A percentile compares a stretch with the other conserved stretches of the same genome.
phyloP scores from a whole-genome alignment of 768 basidiomycete species.

The Boletus sensibilis region DNA sequence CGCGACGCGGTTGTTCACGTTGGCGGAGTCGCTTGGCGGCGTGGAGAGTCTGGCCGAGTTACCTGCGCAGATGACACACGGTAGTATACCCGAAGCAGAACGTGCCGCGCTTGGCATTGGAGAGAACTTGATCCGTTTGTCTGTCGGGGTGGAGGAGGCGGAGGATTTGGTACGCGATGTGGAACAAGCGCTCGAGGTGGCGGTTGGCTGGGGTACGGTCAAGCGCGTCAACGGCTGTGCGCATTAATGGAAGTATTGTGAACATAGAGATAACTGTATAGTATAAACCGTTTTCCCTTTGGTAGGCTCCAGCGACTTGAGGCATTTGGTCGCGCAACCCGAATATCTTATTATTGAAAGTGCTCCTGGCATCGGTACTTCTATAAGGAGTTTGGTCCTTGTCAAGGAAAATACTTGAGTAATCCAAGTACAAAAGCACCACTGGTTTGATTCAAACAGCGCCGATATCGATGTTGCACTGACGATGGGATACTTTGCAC shows the following conservation, averaged over 20 bases:
- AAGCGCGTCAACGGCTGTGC: conserved; percentile 2
- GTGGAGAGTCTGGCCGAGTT: conserved; percentile 90
- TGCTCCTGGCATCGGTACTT: too few species aligned
- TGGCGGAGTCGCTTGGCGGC: conserved; percentile 90
- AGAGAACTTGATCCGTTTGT: conserved; percentile 72
- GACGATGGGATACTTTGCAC: too few species aligned
- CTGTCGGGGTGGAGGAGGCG: conserved; percentile 85
- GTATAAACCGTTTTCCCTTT: too few species aligned
- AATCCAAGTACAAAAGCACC: too few species aligned
- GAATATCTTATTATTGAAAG: neutral
- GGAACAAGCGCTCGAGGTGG: conserved; percentile 28
- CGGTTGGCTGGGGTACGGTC: neutral
- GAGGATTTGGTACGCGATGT: conserved; percentile 64
- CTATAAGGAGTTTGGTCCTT: too few species aligned
- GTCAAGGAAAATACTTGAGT: too few species aligned
- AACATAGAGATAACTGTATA: too few species aligned
- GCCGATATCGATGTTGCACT: too few species aligned
- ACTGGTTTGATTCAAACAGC: too few species aligned
- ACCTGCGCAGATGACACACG: conserved; percentile 89
- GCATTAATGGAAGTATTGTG: neutral
- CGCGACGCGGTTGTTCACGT: conserved; percentile 61
- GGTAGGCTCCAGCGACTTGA: neutral
- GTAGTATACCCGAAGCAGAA: conserved; percentile 66
- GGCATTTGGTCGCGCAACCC: neutral
- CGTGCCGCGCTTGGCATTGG: conserved; percentile 72